Evolutionary conservation across 192 early-diverging fungal species (phyloP).

Genomic region (Lobosporangium transversale): DNA sequence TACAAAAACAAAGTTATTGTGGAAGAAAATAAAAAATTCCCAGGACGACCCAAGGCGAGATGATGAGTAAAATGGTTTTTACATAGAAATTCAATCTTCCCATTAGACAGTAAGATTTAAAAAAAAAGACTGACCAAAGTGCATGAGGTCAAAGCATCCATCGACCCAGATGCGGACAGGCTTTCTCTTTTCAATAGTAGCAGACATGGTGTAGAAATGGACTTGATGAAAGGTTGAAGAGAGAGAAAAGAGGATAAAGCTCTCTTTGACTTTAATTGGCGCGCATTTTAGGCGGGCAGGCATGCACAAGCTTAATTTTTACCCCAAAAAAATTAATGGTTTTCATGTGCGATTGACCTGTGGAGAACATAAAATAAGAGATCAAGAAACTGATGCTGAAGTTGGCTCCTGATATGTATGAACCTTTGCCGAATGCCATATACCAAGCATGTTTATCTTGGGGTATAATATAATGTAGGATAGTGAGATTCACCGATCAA

Average conservation of each 20-base stretch:
- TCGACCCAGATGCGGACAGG: slow-evolving; percentile 81
- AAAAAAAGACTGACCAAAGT: slow-evolving; percentile 71
- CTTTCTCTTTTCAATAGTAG: slow-evolving; percentile 44
- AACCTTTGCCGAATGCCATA: too few species aligned
- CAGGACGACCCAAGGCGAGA: slow-evolving; percentile 9
- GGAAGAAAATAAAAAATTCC: background rate
- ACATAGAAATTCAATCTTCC: background rate
- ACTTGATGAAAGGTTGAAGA: slow-evolving; percentile 9
- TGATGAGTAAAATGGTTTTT: slow-evolving; percentile 8
- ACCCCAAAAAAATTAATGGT: slow-evolving; percentile 5
- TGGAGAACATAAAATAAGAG: background rate
- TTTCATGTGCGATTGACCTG: slow-evolving; percentile 13
- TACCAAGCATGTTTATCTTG: too few species aligned
- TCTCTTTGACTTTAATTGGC: too few species aligned
- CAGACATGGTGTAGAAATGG: slow-evolving; percentile 23
- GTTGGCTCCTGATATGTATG: too few species aligned
- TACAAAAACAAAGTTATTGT: too few species aligned
- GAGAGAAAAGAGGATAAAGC: background rate
- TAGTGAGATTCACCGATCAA: too few species aligned
- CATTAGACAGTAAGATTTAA: background rate
- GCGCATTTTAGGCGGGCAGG: too few species aligned
- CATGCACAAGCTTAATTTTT: background rate
- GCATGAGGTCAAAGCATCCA: slow-evolving; percentile 98
- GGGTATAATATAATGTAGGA: too few species aligned
- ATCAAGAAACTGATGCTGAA: too few species aligned